A percentile compares a stretch with the other conserved stretches of the same genome.
These are phyloP conservation scores for Pterula multifida DNA, from an alignment of 1,284 basidiomycete species.

Conservation along the genomic window DNA sequence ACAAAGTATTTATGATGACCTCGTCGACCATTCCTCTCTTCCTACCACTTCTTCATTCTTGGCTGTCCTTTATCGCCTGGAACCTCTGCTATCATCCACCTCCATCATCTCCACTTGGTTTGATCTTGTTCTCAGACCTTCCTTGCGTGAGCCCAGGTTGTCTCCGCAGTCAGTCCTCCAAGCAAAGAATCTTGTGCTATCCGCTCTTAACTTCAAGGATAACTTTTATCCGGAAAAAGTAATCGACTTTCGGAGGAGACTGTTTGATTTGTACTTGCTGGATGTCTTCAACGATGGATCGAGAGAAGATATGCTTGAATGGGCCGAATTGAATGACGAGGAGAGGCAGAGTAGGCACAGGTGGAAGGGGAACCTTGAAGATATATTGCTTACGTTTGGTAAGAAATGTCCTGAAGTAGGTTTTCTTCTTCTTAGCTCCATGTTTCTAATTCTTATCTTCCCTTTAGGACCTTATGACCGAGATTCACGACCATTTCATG, in stretches of 20 bases:
- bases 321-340: conserved; percentile 48
- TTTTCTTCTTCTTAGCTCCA: conserved; percentile 8
- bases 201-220: conserved; percentile 41
- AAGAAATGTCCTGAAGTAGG: conserved; percentile 49
- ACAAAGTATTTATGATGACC: conserved; percentile 46
- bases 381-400: conserved; percentile 54
- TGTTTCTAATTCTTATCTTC: conserved; percentile 10
- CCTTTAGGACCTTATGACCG: conserved; percentile 49
- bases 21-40: conserved; percentile 44
- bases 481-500: conserved; percentile 48
- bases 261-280: conserved; percentile 64
- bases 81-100: conserved; percentile 43
- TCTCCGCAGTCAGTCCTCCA: conserved; percentile 40
- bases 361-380: conserved; percentile 71
- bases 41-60: conserved; percentile 57
- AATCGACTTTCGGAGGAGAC: conserved; percentile 47
- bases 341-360: conserved; percentile 44
- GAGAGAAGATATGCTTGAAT: conserved; percentile 59
- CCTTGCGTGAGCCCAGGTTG: conserved; percentile 61
- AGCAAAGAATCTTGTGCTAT: conserved; percentile 62
- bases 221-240: conserved; percentile 36
- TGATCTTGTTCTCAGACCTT: conserved; percentile 62
- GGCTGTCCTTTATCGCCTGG: conserved; percentile 48
- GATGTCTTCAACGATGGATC: conserved; percentile 66
- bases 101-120: conserved; percentile 70